Evolutionary conservation across 164 flowering plant genomes (phyloP).

Genomic region (Liquidambar formosana): DNA sequence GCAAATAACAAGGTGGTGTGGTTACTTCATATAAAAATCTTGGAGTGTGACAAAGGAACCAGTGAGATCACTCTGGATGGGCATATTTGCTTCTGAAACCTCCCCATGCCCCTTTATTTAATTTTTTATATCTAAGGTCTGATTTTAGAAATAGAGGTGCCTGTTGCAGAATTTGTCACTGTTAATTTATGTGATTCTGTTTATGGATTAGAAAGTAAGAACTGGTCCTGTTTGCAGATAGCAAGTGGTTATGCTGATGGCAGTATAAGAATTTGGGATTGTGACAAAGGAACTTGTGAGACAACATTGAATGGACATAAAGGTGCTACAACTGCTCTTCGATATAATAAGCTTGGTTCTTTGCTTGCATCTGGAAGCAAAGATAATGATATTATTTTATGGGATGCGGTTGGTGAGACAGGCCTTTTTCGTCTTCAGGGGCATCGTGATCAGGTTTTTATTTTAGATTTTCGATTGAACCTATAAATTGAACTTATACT

Average conservation of each 20-base stretch:
- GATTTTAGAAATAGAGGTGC: too few species aligned
- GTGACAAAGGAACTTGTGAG: constrained; percentile 72
- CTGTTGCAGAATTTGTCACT: not conserved
- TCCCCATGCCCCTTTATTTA: too few species aligned
- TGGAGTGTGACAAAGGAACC: too few species aligned
- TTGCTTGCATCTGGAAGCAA: constrained; percentile 94
- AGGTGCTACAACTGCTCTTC: constrained; percentile 73
- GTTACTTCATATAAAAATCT: too few species aligned
- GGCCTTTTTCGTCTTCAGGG: constrained; percentile 94
- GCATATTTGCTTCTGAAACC: too few species aligned
- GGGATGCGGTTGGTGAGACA: constrained; percentile 93
- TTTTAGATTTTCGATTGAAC: not conserved
- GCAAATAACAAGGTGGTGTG: too few species aligned
- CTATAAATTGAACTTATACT: too few species aligned
- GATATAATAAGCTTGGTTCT: constrained; percentile 72
- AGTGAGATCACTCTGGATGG: too few species aligned
- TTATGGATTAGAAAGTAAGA: not conserved
- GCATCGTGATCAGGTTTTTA: constrained; percentile 88
- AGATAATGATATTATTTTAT: constrained; percentile 80
- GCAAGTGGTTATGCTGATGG: constrained; percentile 98
- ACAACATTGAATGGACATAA: constrained; percentile 88
- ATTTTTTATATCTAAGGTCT: too few species aligned
- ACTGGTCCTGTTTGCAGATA: constrained; percentile 43
- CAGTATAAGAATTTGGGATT: constrained; percentile 89
- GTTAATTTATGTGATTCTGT: not conserved